Evolutionary conservation across 768 basidiomycete genomes (phyloP), one percentile per base, ranked within the genome.

Genomic region (Tremella fuciformis): DNA sequence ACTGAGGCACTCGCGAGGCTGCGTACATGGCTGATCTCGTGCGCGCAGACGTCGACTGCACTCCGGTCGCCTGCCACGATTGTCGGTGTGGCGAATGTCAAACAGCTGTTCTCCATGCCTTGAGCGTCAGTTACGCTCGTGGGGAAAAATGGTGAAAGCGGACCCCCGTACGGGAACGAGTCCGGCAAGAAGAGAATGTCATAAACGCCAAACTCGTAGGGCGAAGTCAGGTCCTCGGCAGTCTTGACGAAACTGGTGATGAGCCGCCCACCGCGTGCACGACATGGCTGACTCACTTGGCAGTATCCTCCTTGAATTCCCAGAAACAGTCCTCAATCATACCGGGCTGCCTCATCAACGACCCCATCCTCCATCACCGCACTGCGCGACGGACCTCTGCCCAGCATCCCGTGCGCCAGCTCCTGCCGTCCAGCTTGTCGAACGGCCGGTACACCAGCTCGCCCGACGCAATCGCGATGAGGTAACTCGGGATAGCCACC

Each of bases 141-240:
- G 4, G 7, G 18, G 11, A 49, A 21, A 1, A 19, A 18, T 1
- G 37, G 38, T 8, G 13, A 13, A 40, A 34, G 87, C 89, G 89
- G 87, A 60, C 89, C 91, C 51, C 91, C 92, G 73, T 88, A 94
- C 0, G 92, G 93, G 82, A 96, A 97, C 0, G 88, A 87, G 13
- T 89, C 87, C 0, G 93, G 93, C 2, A 97, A 80, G 21, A 97
- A 85, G 18, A 97, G 81, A 1, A 94, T 74, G 72, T 97, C 92
- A 70, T 92, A 96, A 0, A 91, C 87, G 2, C 88, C 86, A 68
- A 92, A 97, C 51, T 80, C 80, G 72, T 97, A 98, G 0, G 85
- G 81, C 0, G 83, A 83, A 0, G 88, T 82, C 39, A 91, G 79
- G 13, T 83, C 80, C 75, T 96, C 91, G 54, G 88, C 89, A 13